These are phyloP conservation scores for Xylaria sp. DNA, from an alignment of 2,329 filamentous ascomycete species.

Conservation along the genomic window DNA sequence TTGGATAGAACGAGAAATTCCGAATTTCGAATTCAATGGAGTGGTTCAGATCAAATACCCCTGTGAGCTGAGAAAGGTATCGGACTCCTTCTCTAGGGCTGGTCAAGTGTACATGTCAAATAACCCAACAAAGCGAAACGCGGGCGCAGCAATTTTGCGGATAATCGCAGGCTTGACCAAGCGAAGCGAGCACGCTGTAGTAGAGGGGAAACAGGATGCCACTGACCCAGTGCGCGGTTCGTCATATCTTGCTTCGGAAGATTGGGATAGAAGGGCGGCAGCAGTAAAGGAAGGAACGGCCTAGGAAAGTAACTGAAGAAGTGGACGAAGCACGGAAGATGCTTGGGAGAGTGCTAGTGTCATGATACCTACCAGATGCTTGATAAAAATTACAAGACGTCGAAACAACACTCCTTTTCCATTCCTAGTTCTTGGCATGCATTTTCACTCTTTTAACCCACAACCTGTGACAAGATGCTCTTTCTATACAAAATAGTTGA, in stretches of 20 bases:
- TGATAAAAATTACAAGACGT: no score
- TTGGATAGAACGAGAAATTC: slow-evolving; percentile 29
- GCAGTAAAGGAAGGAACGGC: slow-evolving; percentile 11
- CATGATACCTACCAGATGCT: slow-evolving; percentile 1
- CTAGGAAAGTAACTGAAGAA: slow-evolving; percentile 21
- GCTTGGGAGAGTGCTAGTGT: slow-evolving; percentile 19
- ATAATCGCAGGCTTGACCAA: slow-evolving; percentile 26
- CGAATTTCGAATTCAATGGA: slow-evolving; percentile 21
- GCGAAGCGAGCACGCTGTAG: slow-evolving; percentile 22
- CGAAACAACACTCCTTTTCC: no score
- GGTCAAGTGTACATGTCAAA: slow-evolving; percentile 10
- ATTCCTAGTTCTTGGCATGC: no score
- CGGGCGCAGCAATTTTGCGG: slow-evolving; percentile 14
- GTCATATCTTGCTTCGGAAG: slow-evolving; percentile 20
- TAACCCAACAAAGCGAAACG: slow-evolving; percentile 19
- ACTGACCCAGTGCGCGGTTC: slow-evolving; percentile 16
- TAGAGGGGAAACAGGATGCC: slow-evolving; percentile 24
- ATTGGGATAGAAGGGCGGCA: slow-evolving; percentile 23
- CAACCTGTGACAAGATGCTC: no score
- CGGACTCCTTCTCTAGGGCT: slow-evolving; percentile 18
- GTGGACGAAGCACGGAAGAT: slow-evolving; percentile 16
- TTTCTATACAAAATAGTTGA: no score
- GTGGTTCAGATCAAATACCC: slow-evolving; percentile 27
- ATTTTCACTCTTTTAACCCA: no score
- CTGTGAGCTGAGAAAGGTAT: slow-evolving; percentile 23